Evolutionary conservation across 2,329 filamentous ascomycete genomes (phyloP), one percentile per base, ranked within the genome.

Genomic region (Ploettnerulaceae sp.): DNA sequence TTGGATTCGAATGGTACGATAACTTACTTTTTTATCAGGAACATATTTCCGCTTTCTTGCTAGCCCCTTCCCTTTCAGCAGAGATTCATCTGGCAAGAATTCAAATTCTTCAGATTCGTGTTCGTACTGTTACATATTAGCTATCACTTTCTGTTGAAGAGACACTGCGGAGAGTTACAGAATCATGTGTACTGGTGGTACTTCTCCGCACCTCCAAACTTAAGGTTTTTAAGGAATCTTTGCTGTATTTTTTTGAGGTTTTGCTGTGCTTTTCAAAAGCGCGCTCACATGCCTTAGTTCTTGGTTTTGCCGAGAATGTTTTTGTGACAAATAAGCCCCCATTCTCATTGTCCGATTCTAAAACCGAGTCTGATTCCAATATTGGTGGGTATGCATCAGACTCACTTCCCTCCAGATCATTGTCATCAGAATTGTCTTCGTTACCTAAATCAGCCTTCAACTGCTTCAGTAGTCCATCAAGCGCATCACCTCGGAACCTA

Each of bases 401-500:
- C 24, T 31, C 24, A 26, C 4, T 3, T 9, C n/a, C n/a, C n/a
- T n/a, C n/a, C n/a, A n/a, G n/a, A n/a, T n/a, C n/a, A n/a, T n/a
- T 20, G 14, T 26, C 34, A 14, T 25, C 18, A 14, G 24, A 28
- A 18, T 39, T 29, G 5, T 11, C 17, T 1, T 20, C 3, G 6
- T 20, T 25, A 18, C 17, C 20, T 22, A 15, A 24, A 17, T 33
- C 42, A 1, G n/a, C 26, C 4, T 20, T 14, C 29, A 52, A 22
- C 2, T 35, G 22, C 20, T 24, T 7, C 20, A 45, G 22, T 2
- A 53, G 4, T 14, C 25, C 5, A n/a, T 40, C 18, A 18, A 50
- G 6, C 7, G 36, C 17, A 1, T 48, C 28, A 1, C 51, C 51
- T 21, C 49, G 51, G 24, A 17, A 48, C 5, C 5, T n/a, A 24